phyloP scores from a whole-genome alignment of 768 basidiomycete genomes.

The Termitomyces sp. region DNA sequence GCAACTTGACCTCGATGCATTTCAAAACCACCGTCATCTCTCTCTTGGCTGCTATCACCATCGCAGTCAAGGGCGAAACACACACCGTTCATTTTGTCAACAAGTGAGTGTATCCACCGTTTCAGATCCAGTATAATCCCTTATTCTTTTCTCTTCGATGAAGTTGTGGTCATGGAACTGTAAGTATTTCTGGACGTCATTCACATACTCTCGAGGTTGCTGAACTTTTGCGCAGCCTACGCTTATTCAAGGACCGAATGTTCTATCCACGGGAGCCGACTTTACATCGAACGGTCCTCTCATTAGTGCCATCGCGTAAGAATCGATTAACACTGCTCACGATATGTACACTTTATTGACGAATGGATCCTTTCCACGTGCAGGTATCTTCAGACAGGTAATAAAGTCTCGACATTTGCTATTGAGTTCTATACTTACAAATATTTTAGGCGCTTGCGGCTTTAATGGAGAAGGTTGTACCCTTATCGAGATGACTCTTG shows the following conservation, averaged over 20 bases:
- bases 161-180: conserved; percentile 33
- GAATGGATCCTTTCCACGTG: neutral
- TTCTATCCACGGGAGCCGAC: conserved; percentile 28
- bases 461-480: conserved; percentile 39
- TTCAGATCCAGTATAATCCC: neutral
- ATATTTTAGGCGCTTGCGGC: conserved; percentile 27
- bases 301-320: conserved; percentile 33
- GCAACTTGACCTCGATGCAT: conserved; percentile 1
- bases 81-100: conserved; percentile 38
- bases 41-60: conserved; percentile 17
- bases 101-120: conserved; percentile 11
- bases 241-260: conserved; percentile 26
- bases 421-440: neutral
- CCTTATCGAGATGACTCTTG: conserved; percentile 34
- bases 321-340: neutral
- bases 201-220: neutral
- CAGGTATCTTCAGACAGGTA: conserved; percentile 30
- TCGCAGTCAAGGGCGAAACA: conserved; percentile 25
- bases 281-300: conserved; percentile 27
- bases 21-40: conserved; percentile 16
- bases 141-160: neutral
- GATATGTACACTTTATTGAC: neutral
- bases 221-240: conserved; percentile 20
- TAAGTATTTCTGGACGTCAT: conserved; percentile 11
- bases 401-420: neutral